Evolutionary conservation across 2,329 filamentous ascomycete genomes (phyloP).

Genomic region (Fusarium austroafricanum): DNA sequence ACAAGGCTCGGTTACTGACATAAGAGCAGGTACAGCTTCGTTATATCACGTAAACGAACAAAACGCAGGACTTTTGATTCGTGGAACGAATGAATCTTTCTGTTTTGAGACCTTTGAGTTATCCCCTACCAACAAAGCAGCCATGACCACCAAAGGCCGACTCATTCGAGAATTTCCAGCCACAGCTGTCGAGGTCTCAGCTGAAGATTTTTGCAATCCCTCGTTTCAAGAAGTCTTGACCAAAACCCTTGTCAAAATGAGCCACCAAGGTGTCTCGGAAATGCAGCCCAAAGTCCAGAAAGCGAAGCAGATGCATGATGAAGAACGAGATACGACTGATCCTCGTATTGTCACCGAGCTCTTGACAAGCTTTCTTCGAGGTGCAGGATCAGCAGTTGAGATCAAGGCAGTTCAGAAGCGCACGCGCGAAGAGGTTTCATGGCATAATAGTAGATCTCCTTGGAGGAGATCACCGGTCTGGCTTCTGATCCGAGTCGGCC

Average conservation of each 20-base stretch:
- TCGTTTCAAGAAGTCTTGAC: not conserved
- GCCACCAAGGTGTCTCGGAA: not conserved
- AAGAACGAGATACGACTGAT: slow-evolving; percentile 61
- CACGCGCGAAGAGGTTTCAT: slow-evolving; percentile 62
- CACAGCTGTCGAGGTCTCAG: not conserved
- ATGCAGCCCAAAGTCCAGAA: slow-evolving; percentile 50
- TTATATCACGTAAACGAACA: not conserved
- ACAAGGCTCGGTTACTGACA: not conserved
- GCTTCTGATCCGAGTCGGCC: slow-evolving; percentile 64
- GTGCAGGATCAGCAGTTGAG: slow-evolving; percentile 47
- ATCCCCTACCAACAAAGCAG: not conserved
- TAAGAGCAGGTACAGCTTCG: not conserved
- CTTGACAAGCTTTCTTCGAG: slow-evolving; percentile 54
- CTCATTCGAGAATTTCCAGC: not conserved
- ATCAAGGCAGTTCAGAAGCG: slow-evolving; percentile 57
- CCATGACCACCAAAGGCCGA: not conserved
- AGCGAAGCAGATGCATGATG: slow-evolving; percentile 47
- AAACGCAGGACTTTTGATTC: not conserved
- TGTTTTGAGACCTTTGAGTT: not conserved
- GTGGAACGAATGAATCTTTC: not conserved
- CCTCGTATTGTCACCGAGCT: slow-evolving; percentile 65
- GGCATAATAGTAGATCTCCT: slow-evolving; percentile 50
- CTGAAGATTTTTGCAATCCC: not conserved
- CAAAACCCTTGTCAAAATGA: not conserved
- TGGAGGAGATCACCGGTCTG: slow-evolving; percentile 67